phyloP scores from a whole-genome alignment of 148 eudicot species.

The Agrostemma githago region DNA sequence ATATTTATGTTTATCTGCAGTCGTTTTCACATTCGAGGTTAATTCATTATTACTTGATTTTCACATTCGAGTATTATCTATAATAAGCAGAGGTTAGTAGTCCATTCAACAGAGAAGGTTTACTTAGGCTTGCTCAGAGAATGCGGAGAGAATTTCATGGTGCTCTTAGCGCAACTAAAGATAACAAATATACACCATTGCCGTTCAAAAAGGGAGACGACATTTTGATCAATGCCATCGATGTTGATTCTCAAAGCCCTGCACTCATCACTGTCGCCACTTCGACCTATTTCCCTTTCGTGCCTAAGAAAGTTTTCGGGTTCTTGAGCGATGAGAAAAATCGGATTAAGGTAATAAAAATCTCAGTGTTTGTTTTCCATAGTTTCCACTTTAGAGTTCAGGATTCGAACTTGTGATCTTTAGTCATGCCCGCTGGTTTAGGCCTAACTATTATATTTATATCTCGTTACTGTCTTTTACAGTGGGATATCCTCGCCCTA shows the following conservation, averaged over 20 bases:
- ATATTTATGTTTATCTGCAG: no score
- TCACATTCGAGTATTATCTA: not conserved
- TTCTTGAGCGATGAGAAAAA: constrained; percentile 30
- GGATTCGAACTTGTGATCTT: no score
- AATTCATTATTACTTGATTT: not conserved
- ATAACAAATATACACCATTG: constrained; percentile 31
- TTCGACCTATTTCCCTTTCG: constrained; percentile 34
- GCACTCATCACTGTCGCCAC: constrained; percentile 33
- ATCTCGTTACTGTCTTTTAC: not conserved
- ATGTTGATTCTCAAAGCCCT: constrained; percentile 28
- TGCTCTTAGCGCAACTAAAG: constrained; percentile 30
- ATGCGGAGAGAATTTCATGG: constrained; percentile 40
- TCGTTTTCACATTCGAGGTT: not conserved
- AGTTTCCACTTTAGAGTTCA: no score
- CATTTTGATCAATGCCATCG: constrained; percentile 34
- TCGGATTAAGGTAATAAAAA: constrained; percentile 34
- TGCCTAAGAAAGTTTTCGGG: constrained; percentile 26
- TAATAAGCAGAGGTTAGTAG: constrained; percentile 5
- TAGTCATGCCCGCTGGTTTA: no score
- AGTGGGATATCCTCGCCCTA: constrained; percentile 57
- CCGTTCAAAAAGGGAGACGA: constrained; percentile 29
- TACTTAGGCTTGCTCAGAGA: constrained; percentile 40
- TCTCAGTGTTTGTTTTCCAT: no score
- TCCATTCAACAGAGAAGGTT: constrained; percentile 22
- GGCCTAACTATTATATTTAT: no score